phyloP scores from a whole-genome alignment of 768 basidiomycete genomes.

The Coprinopsis sp. region DNA sequence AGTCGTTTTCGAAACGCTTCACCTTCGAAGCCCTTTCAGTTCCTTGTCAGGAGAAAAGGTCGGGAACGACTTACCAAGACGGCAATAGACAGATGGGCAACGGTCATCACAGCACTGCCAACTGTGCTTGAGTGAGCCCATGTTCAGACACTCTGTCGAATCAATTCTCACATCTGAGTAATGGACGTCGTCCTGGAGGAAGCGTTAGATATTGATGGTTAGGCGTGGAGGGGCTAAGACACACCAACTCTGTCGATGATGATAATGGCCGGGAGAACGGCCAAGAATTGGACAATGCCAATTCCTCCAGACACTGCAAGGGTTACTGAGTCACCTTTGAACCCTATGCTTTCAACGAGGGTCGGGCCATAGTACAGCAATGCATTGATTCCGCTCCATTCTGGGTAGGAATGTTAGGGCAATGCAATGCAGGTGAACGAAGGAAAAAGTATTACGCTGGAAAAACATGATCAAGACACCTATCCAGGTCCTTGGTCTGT shows the following conservation, averaged over 20 bases:
- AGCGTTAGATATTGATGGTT: background rate
- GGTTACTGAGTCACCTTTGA: constrained; percentile 53
- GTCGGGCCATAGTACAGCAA: constrained; percentile 79
- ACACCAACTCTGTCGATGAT: constrained; percentile 64
- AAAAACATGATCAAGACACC: constrained; percentile 78
- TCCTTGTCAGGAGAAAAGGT: background rate
- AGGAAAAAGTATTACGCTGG: constrained; percentile 52
- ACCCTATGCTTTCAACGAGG: constrained; percentile 58
- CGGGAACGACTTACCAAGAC: constrained; percentile 42
- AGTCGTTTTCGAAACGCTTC: constrained; percentile 45
- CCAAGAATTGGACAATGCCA: constrained; percentile 72
- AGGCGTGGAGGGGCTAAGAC: constrained; percentile 10
- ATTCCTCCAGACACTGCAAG: constrained; percentile 75
- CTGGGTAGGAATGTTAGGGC: constrained; percentile 30
- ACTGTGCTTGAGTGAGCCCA: constrained; percentile 17
- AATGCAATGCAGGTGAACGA: background rate
- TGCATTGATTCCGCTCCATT: constrained; percentile 88
- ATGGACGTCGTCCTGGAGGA: constrained; percentile 53
- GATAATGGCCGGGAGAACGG: constrained; percentile 68
- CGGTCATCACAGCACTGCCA: constrained; percentile 61
- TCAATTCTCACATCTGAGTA: constrained; percentile 42
- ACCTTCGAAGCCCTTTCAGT: constrained; percentile 31
- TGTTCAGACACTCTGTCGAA: background rate
- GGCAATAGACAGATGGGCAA: constrained; percentile 62
- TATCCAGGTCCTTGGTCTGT: constrained; percentile 59